Base-by-base conservation (phyloP, 2,329 filamentous ascomycete genomes). In the Triangularia setosa region DNA sequence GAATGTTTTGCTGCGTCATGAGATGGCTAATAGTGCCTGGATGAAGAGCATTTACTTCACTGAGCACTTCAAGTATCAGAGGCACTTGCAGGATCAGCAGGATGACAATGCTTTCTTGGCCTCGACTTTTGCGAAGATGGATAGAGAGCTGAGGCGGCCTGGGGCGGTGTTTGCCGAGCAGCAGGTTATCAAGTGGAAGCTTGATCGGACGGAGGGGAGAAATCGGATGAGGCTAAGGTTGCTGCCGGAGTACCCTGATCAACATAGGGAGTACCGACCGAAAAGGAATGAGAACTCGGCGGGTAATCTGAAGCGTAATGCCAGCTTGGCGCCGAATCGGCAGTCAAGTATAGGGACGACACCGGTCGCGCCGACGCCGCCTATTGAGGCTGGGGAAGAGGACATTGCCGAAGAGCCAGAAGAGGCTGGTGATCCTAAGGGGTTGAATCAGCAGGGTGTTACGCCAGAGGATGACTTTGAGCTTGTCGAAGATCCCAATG, bases 21-120 rank as follows among this genome's bases (percentile, higher is more conserved):
- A 97, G 71, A 87, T 91, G 69, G 90, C 92, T 0, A 94, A 95
- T 63, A 89, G 87, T 48, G 89, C 94, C 65, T 99, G 94, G 95
- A 90, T 94, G 80, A 92, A 93, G 71, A 98, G 97, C 71, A 97
- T 99, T 48, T 95, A 94, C 75, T 88, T 90, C 58, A 92, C 94
- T 0, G 95, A 99, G 74, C 90, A 95, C 69, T 86, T 94, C 73
- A 98, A 97, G 74, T 90, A 96, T 69, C 94, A 98, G 74, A 85
- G 95, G 67, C 84, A 91, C 16, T 79, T 93, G 61, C 95, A 99
- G 76, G 96, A 99, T 72, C 92, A 97, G 72, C 93, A 97, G 71
- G 95, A 99, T 73, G 94, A 93, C 72, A 84, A 91, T 64, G 83
- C 84, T 1, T 97, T 92, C 73, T 84, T 96, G 66, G 86, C 87